Percentiles rank a stretch among this genome's conserved stretches.
Evolutionary conservation across 2,329 filamentous ascomycete species (phyloP).

Genomic region (Sclerotinia trifoliorum): DNA sequence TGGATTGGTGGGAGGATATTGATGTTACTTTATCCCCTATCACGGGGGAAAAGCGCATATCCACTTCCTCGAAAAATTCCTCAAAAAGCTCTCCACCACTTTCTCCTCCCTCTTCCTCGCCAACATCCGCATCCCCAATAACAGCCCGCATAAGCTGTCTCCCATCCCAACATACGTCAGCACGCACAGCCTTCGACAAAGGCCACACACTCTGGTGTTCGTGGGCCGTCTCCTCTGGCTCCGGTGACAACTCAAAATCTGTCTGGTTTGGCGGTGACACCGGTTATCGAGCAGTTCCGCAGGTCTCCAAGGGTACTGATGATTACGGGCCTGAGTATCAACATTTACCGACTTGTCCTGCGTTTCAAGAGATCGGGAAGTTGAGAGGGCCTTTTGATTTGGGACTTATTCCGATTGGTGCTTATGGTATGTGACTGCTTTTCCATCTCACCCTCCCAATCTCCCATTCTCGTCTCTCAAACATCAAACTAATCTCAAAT

Average conservation of each 20-base stretch:
- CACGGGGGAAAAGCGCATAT: slow-evolving; percentile 36
- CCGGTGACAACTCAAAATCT: slow-evolving; percentile 58
- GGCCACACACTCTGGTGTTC: slow-evolving; percentile 81
- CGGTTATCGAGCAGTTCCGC: slow-evolving; percentile 77
- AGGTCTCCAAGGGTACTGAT: slow-evolving; percentile 59
- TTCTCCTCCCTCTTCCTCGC: slow-evolving; percentile 13
- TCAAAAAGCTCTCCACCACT: slow-evolving; percentile 31
- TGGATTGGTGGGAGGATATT: slow-evolving; percentile 93
- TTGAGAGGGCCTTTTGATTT: slow-evolving; percentile 84
- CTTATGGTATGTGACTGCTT: slow-evolving; percentile 52
- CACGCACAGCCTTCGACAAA: slow-evolving; percentile 63
- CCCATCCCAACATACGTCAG: slow-evolving; percentile 80
- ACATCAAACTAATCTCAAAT: not conserved
- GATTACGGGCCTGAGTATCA: slow-evolving; percentile 70
- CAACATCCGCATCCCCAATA: slow-evolving; percentile 49
- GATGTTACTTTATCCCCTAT: slow-evolving; percentile 62
- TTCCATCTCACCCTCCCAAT: not conserved
- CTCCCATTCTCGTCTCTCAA: too few species aligned
- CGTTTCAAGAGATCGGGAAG: slow-evolving; percentile 79
- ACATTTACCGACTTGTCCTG: slow-evolving; percentile 71
- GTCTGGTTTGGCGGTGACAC: slow-evolving; percentile 91
- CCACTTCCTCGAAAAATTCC: slow-evolving; percentile 36
- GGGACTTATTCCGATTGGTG: slow-evolving; percentile 89
- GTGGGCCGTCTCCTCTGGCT: slow-evolving; percentile 68
- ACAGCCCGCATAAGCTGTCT: slow-evolving; percentile 72